Percentiles rank a stretch among this genome's conserved stretches.
Evolutionary conservation across 257 asterid species (phyloP).

Genomic region (Euphrasia confusa): DNA sequence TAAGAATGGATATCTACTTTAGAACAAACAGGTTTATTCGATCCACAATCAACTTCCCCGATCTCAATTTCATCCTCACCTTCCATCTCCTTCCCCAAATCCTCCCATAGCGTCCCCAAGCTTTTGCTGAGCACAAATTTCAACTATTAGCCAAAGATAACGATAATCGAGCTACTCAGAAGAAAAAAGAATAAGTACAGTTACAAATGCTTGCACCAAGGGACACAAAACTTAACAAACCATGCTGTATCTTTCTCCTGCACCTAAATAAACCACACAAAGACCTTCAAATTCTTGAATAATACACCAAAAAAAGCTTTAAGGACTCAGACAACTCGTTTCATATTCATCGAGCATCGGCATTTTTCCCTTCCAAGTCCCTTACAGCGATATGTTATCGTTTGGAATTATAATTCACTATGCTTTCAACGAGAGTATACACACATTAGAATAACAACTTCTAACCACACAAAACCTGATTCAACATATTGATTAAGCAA

Average conservation of each 20-base stretch:
- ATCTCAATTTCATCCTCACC: constrained; percentile 95
- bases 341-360: constrained; percentile 1
- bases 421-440: background rate
- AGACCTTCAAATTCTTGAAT: constrained; percentile 4
- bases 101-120: constrained; percentile 95
- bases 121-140: constrained; percentile 55
- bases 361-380: constrained; percentile 3
- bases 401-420: background rate
- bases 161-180: constrained; percentile 1
- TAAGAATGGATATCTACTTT: constrained; percentile 93
- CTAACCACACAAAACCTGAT: background rate
- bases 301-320: background rate
- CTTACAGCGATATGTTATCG: background rate
- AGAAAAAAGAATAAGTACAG: background rate
- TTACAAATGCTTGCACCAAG: constrained; percentile 99
- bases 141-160: constrained; percentile 19
- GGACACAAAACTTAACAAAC: constrained; percentile 94
- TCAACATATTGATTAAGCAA: background rate
- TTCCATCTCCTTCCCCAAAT: constrained; percentile 88
- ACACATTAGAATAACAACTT: background rate
- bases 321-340: background rate
- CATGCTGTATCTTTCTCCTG: constrained; percentile 95
- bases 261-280: constrained; percentile 47
- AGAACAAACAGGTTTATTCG: constrained; percentile 63
- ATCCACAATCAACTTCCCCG: constrained; percentile 88